Evolutionary conservation across 306 rosid species (phyloP).

Genomic region (Rosa persica): DNA sequence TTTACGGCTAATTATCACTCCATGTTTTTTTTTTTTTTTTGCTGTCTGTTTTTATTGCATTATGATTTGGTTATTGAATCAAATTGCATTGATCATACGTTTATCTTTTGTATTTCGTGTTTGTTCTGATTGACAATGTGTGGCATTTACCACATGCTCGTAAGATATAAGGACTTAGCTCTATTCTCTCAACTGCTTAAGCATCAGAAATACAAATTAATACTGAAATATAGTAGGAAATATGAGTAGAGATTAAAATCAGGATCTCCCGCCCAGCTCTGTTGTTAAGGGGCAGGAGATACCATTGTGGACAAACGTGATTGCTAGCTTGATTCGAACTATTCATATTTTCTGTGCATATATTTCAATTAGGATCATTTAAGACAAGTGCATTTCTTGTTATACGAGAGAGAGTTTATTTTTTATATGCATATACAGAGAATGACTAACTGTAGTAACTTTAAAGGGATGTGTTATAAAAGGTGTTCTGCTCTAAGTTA

Average conservation of each 20-base stretch:
- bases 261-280: neutral
- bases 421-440: neutral
- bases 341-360: neutral
- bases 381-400: neutral
- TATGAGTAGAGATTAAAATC: neutral
- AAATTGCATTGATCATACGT: neutral
- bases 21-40: neutral
- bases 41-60: neutral
- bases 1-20: neutral
- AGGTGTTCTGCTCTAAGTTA: neutral
- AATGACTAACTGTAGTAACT: neutral
- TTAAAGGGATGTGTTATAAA: neutral
- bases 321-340: neutral
- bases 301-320: neutral
- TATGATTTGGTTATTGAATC: neutral
- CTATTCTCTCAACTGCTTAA: neutral
- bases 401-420: no score
- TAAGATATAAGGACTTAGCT: neutral
- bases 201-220: neutral
- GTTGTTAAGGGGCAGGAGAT: neutral
- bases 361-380: neutral
- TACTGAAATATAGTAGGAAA: neutral
- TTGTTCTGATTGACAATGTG: neutral
- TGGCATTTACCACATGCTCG: neutral
- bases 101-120: neutral